Evolutionary conservation across 495 filamentous ascomycete species (phyloP).

Genomic region (Penicillium desertorum): DNA sequence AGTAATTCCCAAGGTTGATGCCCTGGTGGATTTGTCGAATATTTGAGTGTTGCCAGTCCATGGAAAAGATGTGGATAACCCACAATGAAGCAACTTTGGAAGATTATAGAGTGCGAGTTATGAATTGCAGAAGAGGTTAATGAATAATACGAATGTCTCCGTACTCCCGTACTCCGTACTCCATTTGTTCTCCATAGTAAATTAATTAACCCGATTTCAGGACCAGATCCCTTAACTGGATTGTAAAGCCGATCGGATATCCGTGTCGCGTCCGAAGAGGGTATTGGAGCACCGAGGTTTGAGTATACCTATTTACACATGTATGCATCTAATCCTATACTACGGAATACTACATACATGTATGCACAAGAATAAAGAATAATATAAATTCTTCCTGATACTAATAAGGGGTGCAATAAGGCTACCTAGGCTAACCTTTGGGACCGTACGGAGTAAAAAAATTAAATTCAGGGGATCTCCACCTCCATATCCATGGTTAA

Average conservation of each 20-base stretch:
- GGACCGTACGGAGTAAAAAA: neutral
- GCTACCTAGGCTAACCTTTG: no score
- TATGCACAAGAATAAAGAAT: no score
- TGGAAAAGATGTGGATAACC: neutral
- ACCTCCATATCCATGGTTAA: constrained; percentile 4
- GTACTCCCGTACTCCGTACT: neutral
- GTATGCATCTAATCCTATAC: no score
- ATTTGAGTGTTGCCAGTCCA: neutral
- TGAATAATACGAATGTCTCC: no score
- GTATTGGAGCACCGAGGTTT: no score
- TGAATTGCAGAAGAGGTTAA: no score
- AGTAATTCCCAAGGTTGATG: neutral
- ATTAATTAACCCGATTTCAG: neutral
- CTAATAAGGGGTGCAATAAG: no score
- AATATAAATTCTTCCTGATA: no score
- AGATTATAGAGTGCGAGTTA: no score
- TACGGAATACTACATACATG: no score
- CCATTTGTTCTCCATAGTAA: neutral
- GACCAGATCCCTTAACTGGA: neutral
- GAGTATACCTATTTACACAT: no score
- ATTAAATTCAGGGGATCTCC: constrained; percentile 6
- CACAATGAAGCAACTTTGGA: neutral
- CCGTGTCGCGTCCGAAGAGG: no score
- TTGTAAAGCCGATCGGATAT: neutral
- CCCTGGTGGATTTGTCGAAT: neutral